Base-by-base conservation (phyloP, 2,329 filamentous ascomycete species). In the Penicillium sp. region DNA sequence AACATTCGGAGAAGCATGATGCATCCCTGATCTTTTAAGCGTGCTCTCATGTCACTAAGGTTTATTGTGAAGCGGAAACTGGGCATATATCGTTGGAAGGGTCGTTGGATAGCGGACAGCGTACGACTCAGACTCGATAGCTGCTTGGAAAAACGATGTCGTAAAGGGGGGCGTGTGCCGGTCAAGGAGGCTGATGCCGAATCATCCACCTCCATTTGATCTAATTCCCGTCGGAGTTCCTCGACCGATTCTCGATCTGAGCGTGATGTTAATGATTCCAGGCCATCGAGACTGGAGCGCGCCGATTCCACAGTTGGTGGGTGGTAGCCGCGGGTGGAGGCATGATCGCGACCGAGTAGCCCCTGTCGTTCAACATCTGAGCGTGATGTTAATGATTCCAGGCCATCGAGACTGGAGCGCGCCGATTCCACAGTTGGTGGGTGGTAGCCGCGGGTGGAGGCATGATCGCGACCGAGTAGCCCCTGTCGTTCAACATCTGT, bases 151-250 rank as follows among this genome's bases (percentile, higher is more conserved):
- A 84, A 79, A 53, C 77, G 78, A 59, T 73, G 72, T 53, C 77
- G 71, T 63, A 83, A 68, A 43, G 74, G 71, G 28, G 77, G 73
- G 57, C 73, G 73, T 30, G 56, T 35, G 19, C 48, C 65, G 35
- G 53, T 65, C 16, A 62, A 65, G 37, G 64, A 63, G 17, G 69
- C 62, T 52, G 68, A 67, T 50, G 58, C 72, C 17, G 85, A 84
- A 63, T 95, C 91, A 66, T 91, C 84, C 40, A 95, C 84, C 64
- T 95, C 91, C 82, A 96, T 86, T 81, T 97, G 89, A 69, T 95
- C 85, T 78, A 97, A 88, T 75, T 94, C 90, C 62, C 88, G 83
- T 60, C 90, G 86, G 65, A 94, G 82, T 60, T 86, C 84, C 31
- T 84, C 84, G 47, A 79, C 78, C 61, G 89, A 75, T 78, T 77